Base-by-base conservation (phyloP, 345 rosid genomes). In the Brassica nigra region DNA sequence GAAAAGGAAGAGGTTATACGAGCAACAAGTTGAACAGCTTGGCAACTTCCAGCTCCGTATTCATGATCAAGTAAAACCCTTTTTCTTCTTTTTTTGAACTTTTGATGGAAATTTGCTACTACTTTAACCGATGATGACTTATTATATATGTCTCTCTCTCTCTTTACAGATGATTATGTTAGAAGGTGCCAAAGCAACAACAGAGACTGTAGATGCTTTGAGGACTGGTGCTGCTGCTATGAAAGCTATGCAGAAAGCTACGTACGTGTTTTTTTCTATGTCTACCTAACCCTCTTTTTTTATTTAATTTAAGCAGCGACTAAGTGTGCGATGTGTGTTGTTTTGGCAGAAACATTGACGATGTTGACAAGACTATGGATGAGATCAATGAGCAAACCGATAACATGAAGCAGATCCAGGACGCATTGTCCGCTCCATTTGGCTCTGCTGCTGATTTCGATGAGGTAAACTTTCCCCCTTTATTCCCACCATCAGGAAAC, bases 221-320 rank as follows among this genome's bases (percentile, higher is more conserved):
- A 91, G 97, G 80, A 87, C 91, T 34, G 90, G 96, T 47, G 99
- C 98, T 57, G 18, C 96, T 55, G 83, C 96, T 31, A 90, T 88
- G 94, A 88, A 93, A 85, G 91, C 94, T 68, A 93, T 91, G 99
- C 97, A 95, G 89, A 89, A 89, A 80, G 95, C 94, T 71, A 91
- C 94, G 95, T 95, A 86, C 65, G 91, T 88, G 23, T 33, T 72
- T 47, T 47, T 6, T 58, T 58, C 5, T 15, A 54, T 69, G 0
- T 11, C 8, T 1, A 37, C 54, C 54, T 12, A 44, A 44, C 54
- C 54, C 57, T 15, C 6, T 5, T n/a, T 14, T 49, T 47, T 12
- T 44, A 10, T 27, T 6, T 42, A 15, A 14, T 7, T 73, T 20
- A n/a, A 66, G 57, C 57, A 47, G 55, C 6, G 2, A 55, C 54